A percentile compares a stretch with the other conserved stretches of the same genome.
These are phyloP conservation scores for Elaeagnus macrophylla DNA, from an alignment of 306 rosid species.

Conservation along the genomic window DNA sequence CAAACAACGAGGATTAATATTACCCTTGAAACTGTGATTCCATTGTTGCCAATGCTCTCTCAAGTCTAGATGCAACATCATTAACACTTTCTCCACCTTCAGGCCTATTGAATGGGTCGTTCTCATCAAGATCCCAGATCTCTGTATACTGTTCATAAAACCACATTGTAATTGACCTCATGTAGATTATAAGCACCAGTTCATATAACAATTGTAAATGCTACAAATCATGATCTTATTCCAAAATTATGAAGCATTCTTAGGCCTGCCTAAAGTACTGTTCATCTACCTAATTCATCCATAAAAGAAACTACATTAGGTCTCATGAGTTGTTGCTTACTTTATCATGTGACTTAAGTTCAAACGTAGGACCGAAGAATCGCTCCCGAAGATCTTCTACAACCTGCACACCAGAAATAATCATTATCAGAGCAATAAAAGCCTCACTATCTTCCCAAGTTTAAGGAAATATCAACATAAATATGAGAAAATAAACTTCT, in stretches of 20 bases:
- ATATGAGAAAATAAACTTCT: background rate
- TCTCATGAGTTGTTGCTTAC: constrained; percentile 28
- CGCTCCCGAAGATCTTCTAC: constrained; percentile 65
- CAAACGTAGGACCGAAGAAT: constrained; percentile 77
- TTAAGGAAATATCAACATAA: background rate
- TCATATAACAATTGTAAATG: constrained; percentile 1
- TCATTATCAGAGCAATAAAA: background rate
- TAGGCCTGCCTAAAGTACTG: background rate
- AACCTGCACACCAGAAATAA: constrained; percentile 30
- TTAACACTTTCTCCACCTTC: constrained; percentile 89
- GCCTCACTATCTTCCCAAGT: background rate
- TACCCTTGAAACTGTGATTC: constrained; percentile 81
- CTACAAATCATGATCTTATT: constrained; percentile 8
- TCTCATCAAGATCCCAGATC: constrained; percentile 68
- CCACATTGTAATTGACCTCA: constrained; percentile 6
- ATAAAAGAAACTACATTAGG: background rate
- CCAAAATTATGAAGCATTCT: background rate
- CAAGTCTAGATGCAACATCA: constrained; percentile 73
- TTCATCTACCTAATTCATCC: background rate
- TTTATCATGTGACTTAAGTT: constrained; percentile 73
- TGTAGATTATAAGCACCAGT: constrained; percentile 4
- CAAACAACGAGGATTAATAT: background rate
- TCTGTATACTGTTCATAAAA: constrained; percentile 42
- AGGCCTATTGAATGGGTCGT: constrained; percentile 59
- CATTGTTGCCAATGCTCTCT: constrained; percentile 38